Percentiles rank a stretch among this genome's conserved stretches.
Conservation (phyloP, 2,329 filamentous ascomycete species). For the Purpureocillium takamizusanense region DNA sequence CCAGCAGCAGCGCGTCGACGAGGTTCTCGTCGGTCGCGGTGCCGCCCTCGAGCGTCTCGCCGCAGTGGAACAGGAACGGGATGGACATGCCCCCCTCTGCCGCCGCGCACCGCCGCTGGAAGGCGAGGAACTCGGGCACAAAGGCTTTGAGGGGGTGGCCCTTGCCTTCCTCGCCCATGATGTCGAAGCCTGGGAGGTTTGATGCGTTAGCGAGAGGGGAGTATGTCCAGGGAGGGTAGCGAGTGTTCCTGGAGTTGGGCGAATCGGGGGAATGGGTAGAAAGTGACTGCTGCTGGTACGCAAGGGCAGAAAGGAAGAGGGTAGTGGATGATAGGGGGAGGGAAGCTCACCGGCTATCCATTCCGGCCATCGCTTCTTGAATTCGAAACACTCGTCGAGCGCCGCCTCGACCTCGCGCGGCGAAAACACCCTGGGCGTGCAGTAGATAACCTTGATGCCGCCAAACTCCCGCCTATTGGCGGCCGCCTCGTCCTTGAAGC, state of each 20-base stretch:
- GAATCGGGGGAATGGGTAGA: too few relatives aligned
- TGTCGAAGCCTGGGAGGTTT: slow-evolving; percentile 48
- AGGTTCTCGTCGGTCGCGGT: slow-evolving; percentile 58
- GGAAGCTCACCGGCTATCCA: slow-evolving; percentile 53
- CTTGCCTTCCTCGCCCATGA: slow-evolving; percentile 58
- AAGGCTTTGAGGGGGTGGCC: slow-evolving; percentile 51
- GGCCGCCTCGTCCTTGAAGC: slow-evolving; percentile 30
- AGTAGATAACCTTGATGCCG: slow-evolving; percentile 64
- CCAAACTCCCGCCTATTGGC: slow-evolving; percentile 36
- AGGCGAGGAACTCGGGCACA: slow-evolving; percentile 44
- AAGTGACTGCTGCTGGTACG: too few relatives aligned
- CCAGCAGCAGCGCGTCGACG: slow-evolving; percentile 56
- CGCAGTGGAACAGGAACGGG: slow-evolving; percentile 69
- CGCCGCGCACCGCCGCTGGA: slow-evolving; percentile 40
- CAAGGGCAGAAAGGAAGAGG: too few relatives aligned
- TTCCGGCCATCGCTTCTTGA: slow-evolving; percentile 47
- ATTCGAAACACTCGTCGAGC: slow-evolving; percentile 50
- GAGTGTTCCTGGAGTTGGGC: too few relatives aligned
- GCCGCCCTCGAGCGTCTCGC: slow-evolving; percentile 62
- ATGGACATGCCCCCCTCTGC: slow-evolving; percentile 38
- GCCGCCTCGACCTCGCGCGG: slow-evolving; percentile 37
- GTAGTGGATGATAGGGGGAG: background rate
- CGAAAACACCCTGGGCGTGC: slow-evolving; percentile 54
- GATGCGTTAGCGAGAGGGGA: too few relatives aligned
- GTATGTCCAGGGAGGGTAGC: too few relatives aligned